Conservation (phyloP, 768 basidiomycete species). For the Leccinellum rugosiceps region DNA sequence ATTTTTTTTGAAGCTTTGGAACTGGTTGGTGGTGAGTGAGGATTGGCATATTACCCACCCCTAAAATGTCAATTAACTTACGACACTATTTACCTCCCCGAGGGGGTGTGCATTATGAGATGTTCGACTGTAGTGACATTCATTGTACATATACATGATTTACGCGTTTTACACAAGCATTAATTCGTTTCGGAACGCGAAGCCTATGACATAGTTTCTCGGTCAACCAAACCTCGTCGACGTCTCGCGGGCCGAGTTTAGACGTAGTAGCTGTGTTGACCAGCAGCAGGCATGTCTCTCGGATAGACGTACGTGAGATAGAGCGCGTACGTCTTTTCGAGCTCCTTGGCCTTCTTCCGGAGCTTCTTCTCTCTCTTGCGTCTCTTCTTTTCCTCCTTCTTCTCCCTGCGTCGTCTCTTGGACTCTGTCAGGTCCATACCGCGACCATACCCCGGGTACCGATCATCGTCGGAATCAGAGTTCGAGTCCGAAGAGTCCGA, state of each 20-base stretch:
- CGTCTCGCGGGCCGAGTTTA: conserved; percentile 1
- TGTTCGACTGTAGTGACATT: conserved; percentile 1
- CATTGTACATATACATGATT: conserved; percentile 14
- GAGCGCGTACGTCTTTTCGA: conserved; percentile 60
- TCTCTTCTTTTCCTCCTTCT: conserved; percentile 57
- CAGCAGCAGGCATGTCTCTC: conserved; percentile 27
- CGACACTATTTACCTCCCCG: too few relatives aligned
- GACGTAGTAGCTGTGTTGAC: conserved; percentile 27
- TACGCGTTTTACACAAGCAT: conserved; percentile 2
- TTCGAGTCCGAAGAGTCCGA: conserved; percentile 39
- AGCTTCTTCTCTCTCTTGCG: conserved; percentile 63
- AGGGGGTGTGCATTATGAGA: background rate
- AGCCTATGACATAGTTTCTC: background rate
- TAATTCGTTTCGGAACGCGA: background rate
- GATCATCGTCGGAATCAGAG: conserved; percentile 42
- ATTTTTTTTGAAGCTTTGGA: too few relatives aligned
- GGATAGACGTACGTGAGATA: conserved; percentile 54
- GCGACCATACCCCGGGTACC: conserved; percentile 45
- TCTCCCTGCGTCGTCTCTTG: conserved; percentile 50
- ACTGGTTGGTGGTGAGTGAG: too few relatives aligned
- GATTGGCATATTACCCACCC: too few relatives aligned
- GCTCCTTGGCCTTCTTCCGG: conserved; percentile 54
- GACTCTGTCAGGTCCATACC: conserved; percentile 47
- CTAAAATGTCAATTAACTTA: too few relatives aligned
- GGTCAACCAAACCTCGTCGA: background rate